Conservation (phyloP, 169 alveolate species). For the Cryptosporidium andersoni region DNA sequence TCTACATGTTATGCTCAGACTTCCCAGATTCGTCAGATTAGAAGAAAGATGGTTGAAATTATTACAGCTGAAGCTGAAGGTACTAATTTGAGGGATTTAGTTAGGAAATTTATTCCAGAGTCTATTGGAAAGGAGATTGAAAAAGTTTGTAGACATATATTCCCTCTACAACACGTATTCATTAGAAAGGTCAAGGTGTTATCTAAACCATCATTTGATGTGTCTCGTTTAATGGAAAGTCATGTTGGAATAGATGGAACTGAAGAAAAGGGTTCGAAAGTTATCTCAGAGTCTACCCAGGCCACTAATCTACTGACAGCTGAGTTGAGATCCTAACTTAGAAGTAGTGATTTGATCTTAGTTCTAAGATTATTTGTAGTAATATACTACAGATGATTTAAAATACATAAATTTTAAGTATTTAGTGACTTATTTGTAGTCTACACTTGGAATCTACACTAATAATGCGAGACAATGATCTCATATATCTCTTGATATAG, state of each 20-base stretch:
- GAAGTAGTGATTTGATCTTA: not conserved
- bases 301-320: constrained; percentile 81
- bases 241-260: constrained; percentile 83
- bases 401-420: too few relatives aligned
- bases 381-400: too few relatives aligned
- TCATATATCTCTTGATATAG: too few relatives aligned
- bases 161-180: constrained; percentile 96
- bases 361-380: not conserved
- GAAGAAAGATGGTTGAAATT: constrained; percentile 96
- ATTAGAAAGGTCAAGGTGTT: constrained; percentile 96
- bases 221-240: constrained; percentile 85
- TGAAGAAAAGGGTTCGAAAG: constrained; percentile 82
- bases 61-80: constrained; percentile 93
- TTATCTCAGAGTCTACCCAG: constrained; percentile 80
- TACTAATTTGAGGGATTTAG: constrained; percentile 92
- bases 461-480: too few relatives aligned
- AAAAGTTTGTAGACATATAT: constrained; percentile 92
- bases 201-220: constrained; percentile 96
- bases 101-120: constrained; percentile 93
- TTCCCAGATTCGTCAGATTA: constrained; percentile 92
- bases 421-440: too few relatives aligned
- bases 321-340: constrained; percentile 72
- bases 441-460: too few relatives aligned
- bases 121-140: constrained; percentile 95
- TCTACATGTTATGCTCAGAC: constrained; percentile 96